Evolutionary conservation across 2,329 filamentous ascomycete species (phyloP).

Genomic region (Penicillium sp.): DNA sequence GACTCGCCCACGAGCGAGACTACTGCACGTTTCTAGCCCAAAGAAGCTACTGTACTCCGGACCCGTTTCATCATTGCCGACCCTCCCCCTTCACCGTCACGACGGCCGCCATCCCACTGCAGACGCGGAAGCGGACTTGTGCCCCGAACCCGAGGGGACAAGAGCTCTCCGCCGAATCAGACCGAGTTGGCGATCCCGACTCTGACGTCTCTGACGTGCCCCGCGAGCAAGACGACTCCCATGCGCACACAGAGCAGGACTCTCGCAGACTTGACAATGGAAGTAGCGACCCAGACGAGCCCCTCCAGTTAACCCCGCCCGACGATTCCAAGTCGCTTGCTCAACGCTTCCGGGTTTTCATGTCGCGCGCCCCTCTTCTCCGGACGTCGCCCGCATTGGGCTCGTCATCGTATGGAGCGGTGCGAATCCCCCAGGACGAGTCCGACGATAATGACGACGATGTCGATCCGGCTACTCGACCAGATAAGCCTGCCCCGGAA

Average conservation of each 20-base stretch:
- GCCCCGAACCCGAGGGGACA: conserved; percentile 26
- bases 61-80: conserved; percentile 13
- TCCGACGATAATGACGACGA: conserved; percentile 38
- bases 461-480: conserved; percentile 6
- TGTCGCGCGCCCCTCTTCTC: conserved; percentile 60
- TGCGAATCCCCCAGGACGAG: conserved; percentile 46
- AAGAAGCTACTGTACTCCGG: neutral
- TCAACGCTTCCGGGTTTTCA: conserved; percentile 34
- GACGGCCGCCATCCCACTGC: conserved; percentile 26
- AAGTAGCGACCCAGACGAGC: conserved; percentile 12
- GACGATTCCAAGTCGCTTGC: conserved; percentile 14
- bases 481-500: conserved; percentile 1
- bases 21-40: conserved; percentile 23
- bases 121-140: conserved; percentile 31
- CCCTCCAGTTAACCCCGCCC: conserved; percentile 11
- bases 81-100: conserved; percentile 15
- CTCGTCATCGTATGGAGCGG: conserved; percentile 64
- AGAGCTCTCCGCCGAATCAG: conserved; percentile 29
- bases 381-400: conserved; percentile 64
- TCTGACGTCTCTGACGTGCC: conserved; percentile 11
- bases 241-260: neutral
- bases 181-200: conserved; percentile 17
- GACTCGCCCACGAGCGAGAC: neutral
- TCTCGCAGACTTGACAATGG: conserved; percentile 15
- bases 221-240: neutral